A percentile compares a stretch with the other conserved stretches of the same genome.
These are phyloP conservation scores for Calycina herbarum DNA, from an alignment of 2,329 filamentous ascomycete genomes.

Conservation along the genomic window DNA sequence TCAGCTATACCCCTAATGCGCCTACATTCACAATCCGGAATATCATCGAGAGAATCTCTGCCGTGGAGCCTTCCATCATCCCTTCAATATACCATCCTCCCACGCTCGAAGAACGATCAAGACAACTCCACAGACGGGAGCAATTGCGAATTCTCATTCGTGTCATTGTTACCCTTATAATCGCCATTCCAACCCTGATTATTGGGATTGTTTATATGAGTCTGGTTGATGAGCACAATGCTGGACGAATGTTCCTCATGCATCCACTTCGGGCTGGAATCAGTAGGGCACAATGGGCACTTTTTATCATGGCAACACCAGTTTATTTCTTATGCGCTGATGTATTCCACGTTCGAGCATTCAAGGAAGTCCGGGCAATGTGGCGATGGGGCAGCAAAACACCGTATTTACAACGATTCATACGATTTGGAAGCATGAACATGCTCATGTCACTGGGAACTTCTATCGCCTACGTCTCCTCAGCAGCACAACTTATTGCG, in stretches of 20 bases:
- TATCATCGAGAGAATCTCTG: slow-evolving; percentile 68
- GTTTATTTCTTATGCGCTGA: slow-evolving; percentile 87
- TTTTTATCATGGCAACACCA: slow-evolving; percentile 80
- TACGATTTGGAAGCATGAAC: slow-evolving; percentile 97
- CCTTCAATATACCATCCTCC: slow-evolving; percentile 76
- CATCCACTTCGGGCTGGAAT: slow-evolving; percentile 69
- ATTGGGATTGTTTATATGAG: slow-evolving; percentile 92
- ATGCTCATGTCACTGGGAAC: slow-evolving; percentile 88
- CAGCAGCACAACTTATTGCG: slow-evolving; percentile 73
- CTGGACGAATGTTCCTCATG: slow-evolving; percentile 66
- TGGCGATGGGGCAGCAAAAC: slow-evolving; percentile 77
- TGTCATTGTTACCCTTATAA: slow-evolving; percentile 65
- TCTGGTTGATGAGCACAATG: slow-evolving; percentile 62
- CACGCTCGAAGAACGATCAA: slow-evolving; percentile 79
- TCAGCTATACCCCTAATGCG: slow-evolving; percentile 68
- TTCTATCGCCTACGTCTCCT: slow-evolving; percentile 82
- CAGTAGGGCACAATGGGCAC: slow-evolving; percentile 73
- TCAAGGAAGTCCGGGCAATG: slow-evolving; percentile 75
- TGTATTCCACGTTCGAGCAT: slow-evolving; percentile 75
- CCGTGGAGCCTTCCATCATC: slow-evolving; percentile 63
- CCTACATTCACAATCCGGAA: slow-evolving; percentile 73
- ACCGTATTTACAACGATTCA: slow-evolving; percentile 73
- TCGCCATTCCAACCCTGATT: slow-evolving; percentile 80
- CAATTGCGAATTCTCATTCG: slow-evolving; percentile 67
- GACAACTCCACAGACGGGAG: slow-evolving; percentile 69